Evolutionary conservation across 1,284 basidiomycete genomes (phyloP), one percentile per base, ranked within the genome.

Genomic region (Boletus smithii): DNA sequence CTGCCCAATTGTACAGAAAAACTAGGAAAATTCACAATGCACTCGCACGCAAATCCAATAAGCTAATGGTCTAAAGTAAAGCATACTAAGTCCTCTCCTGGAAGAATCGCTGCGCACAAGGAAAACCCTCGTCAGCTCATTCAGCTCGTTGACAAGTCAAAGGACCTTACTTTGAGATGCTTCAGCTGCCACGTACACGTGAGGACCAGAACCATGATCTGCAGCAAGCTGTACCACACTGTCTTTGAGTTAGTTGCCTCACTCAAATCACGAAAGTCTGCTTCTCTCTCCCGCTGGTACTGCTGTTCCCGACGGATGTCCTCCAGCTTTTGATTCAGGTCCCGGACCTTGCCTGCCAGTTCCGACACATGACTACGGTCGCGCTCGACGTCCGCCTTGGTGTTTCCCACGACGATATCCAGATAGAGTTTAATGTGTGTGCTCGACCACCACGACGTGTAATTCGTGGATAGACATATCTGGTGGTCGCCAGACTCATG

Each of bases 401-500:
- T 82, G 44, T 80, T 83, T 16, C 95, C 95, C 46, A 97, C 89
- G 47, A 91, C 85, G 48, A 99, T 80, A 62, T 99, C 97, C 55
- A 99, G 80, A 71, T 98, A 91, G 58, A 99, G 81, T 33, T 93
- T 90, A 53, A 99, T 90, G 66, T 97, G 93, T 1, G 91, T 87
- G 49, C 78, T 83, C 42, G 81, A 77, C 70, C 91, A 88, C 85
- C 90, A 94, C 6, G 88, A 83, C 7, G 85, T 77, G 65, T 91
- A 87, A 65, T 95, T 93, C 24, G 91, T 89, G 11, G 86, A 86
- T 44, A 99, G 79, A 67, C 97, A 99, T 66, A 99, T 97, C 47
- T 90, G 84, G 71, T 99, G 97, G 73, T 97, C 95, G 45, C 95
- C 95, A 47, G 94, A 80, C 54, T 95, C 92, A 69, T 97, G 92